Conservation (phyloP, 768 basidiomycete species). For the Tephrocybe sp. region DNA sequence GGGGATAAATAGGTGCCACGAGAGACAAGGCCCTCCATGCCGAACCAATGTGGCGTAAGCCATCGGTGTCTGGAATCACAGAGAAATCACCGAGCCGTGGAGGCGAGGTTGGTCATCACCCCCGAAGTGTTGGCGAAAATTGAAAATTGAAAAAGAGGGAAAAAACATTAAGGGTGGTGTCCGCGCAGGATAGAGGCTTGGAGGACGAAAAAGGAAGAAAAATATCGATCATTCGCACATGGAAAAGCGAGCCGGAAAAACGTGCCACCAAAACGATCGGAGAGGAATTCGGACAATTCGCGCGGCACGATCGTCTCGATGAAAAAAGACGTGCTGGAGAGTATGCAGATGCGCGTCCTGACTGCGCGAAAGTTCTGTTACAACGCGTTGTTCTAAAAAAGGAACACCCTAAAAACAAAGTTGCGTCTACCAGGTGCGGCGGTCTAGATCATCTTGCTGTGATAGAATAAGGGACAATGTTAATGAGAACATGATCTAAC, state of each 20-base stretch:
- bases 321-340: neutral
- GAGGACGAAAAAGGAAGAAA: slow-evolving; percentile 1
- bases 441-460: neutral
- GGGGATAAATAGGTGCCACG: slow-evolving; percentile 20
- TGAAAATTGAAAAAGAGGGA: neutral
- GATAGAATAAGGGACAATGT: neutral
- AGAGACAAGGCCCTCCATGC: slow-evolving; percentile 18
- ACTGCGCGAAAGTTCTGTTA: neutral
- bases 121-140: slow-evolving; percentile 36
- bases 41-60: slow-evolving; percentile 31
- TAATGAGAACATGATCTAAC: neutral
- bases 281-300: neutral
- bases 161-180: slow-evolving; percentile 2
- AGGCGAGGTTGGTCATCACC: slow-evolving; percentile 25
- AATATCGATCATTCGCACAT: neutral
- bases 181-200: slow-evolving; percentile 15
- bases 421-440: neutral
- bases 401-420: no score
- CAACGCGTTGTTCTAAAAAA: no score
- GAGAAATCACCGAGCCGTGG: slow-evolving; percentile 38
- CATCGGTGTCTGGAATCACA: slow-evolving; percentile 30
- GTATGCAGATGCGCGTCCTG: neutral
- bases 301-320: neutral
- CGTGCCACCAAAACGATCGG: neutral
- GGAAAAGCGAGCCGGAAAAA: slow-evolving; percentile 8